Evolutionary conservation across 2,329 filamentous ascomycete species (phyloP).

Genomic region (Hysterium pulicare): DNA sequence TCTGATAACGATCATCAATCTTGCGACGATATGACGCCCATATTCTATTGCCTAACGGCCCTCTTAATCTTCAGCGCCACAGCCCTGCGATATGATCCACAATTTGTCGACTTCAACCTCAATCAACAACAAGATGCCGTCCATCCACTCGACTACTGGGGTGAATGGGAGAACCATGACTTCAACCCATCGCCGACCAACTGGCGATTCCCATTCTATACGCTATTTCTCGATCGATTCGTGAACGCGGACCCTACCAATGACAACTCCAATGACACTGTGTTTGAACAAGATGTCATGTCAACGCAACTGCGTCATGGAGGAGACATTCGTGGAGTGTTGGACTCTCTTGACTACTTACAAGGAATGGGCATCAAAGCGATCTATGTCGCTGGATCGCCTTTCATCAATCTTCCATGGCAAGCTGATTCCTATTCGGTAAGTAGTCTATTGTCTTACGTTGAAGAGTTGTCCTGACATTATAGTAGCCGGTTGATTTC

Average conservation of each 20-base stretch:
- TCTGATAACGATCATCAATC: background rate
- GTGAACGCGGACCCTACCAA: conserved; percentile 62
- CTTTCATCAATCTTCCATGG: conserved; percentile 62
- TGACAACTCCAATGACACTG: conserved; percentile 58
- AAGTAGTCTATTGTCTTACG: conserved; percentile 39
- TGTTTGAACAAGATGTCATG: conserved; percentile 57
- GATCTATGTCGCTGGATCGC: conserved; percentile 59
- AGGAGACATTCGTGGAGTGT: conserved; percentile 55
- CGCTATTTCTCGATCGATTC: conserved; percentile 61
- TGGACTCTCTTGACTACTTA: conserved; percentile 60
- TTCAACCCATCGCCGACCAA: conserved; percentile 55
- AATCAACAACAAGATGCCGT: conserved; percentile 56
- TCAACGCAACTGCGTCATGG: conserved; percentile 61
- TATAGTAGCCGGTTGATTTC: conserved; percentile 50
- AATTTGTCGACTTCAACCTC: conserved; percentile 54
- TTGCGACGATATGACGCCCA: background rate
- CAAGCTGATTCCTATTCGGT: conserved; percentile 56
- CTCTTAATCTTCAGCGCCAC: background rate
- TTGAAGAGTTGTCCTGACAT: conserved; percentile 57
- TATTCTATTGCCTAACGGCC: background rate
- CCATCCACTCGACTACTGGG: conserved; percentile 55
- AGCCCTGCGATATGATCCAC: conserved; percentile 43
- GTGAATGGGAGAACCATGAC: conserved; percentile 50
- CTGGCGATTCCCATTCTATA: conserved; percentile 64
- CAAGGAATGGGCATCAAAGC: conserved; percentile 62